Evolutionary conservation across 805 yeast genomes (phyloP).

Genomic region (Yamadazyma phyllophila): DNA sequence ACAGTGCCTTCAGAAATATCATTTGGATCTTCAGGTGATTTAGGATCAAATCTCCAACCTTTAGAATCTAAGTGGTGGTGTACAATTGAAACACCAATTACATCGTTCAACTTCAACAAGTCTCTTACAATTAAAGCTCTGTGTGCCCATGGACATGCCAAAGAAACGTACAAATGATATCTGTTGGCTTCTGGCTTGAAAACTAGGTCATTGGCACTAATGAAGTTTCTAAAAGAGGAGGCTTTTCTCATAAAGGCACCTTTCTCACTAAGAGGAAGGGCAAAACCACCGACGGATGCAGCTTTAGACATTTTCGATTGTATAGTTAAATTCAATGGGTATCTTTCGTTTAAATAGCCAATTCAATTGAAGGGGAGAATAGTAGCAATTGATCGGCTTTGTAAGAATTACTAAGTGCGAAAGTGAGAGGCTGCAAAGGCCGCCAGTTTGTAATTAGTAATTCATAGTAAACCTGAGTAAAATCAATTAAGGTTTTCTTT

Average conservation of each 20-base stretch:
- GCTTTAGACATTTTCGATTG: conserved; percentile 5
- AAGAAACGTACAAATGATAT: conserved; percentile 83
- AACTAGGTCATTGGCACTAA: conserved; percentile 54
- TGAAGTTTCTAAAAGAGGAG: conserved; percentile 57
- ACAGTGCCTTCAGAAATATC: conserved; percentile 50
- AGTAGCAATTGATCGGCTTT: neutral
- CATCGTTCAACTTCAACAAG: conserved; percentile 63
- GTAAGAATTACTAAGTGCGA: conserved; percentile 6
- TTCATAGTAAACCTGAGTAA: too few relatives aligned
- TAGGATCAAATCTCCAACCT: conserved; percentile 82
- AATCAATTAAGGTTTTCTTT: too few relatives aligned
- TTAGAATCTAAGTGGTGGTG: conserved; percentile 86
- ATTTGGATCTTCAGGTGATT: conserved; percentile 43
- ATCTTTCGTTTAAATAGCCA: neutral
- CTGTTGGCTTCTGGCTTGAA: conserved; percentile 76
- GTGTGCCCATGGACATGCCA: conserved; percentile 97
- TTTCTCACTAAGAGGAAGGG: conserved; percentile 9
- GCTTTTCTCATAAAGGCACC: conserved; percentile 19
- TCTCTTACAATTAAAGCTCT: conserved; percentile 71
- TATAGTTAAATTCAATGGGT: neutral
- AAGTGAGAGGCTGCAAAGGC: neutral
- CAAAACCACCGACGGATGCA: conserved; percentile 6
- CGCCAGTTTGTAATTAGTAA: neutral
- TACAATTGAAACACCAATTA: conserved; percentile 72
- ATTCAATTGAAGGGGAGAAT: neutral